Percentiles rank a stretch among this genome's conserved stretches.
Evolutionary conservation across 768 basidiomycete species (phyloP).

Genomic region (Rhodosporidiobolus odoratus): DNA sequence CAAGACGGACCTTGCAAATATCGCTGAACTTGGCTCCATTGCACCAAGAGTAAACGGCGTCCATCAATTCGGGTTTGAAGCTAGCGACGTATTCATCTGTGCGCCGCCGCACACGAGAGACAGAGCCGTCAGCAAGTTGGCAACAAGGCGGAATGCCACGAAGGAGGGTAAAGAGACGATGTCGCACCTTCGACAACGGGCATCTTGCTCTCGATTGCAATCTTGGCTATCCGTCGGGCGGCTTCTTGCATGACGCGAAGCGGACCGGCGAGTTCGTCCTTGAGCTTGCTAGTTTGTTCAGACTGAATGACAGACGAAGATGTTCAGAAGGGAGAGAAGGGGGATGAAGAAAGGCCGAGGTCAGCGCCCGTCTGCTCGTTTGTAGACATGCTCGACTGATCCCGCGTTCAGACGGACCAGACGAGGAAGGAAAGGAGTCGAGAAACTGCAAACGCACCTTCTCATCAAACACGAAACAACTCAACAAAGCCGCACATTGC

Average conservation of each 20-base stretch:
- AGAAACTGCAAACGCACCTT: slow-evolving; percentile 57
- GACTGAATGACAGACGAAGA: no score
- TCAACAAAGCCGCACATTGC: slow-evolving; percentile 86
- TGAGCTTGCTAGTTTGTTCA: slow-evolving; percentile 75
- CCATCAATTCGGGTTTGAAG: slow-evolving; percentile 99
- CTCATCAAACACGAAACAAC: slow-evolving; percentile 96
- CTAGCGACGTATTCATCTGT: slow-evolving; percentile 79
- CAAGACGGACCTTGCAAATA: slow-evolving; percentile 73
- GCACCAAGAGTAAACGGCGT: slow-evolving; percentile 95
- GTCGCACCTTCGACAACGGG: slow-evolving; percentile 63
- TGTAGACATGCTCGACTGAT: background rate
- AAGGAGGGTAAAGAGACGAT: no score
- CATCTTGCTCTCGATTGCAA: slow-evolving; percentile 88
- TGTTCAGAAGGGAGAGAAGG: background rate
- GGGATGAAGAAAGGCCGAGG: background rate
- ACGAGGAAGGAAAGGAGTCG: background rate
- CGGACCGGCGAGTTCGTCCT: slow-evolving; percentile 88
- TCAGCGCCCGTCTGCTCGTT: no score
- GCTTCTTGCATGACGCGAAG: slow-evolving; percentile 92
- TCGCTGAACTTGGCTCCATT: slow-evolving; percentile 94
- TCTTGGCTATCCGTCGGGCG: slow-evolving; percentile 90
- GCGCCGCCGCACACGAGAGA: background rate
- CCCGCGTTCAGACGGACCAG: background rate
- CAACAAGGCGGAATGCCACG: background rate
- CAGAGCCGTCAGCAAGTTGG: background rate